These are phyloP conservation scores for Porcisia hertigi DNA, from an alignment of 208 protist species.

Conservation along the genomic window DNA sequence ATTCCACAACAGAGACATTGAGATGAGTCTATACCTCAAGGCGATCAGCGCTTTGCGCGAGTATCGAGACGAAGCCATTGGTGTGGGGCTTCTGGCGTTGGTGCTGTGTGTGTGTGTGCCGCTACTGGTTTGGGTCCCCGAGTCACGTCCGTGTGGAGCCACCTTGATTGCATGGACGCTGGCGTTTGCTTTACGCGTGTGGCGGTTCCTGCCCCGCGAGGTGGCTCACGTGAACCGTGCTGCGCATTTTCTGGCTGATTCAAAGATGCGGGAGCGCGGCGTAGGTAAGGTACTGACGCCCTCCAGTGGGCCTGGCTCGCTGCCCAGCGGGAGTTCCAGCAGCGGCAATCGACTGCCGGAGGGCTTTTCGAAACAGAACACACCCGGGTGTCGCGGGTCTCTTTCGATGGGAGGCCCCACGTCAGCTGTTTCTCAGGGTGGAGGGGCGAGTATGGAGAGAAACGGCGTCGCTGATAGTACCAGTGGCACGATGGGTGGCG, in stretches of 20 bases:
- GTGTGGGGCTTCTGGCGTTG: slow-evolving; percentile 1
- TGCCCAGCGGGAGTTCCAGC: background rate
- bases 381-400: no score
- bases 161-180: slow-evolving; percentile 22
- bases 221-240: slow-evolving; percentile 1
- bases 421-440: no score
- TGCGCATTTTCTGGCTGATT: slow-evolving; percentile 19
- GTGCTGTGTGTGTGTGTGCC: slow-evolving; percentile 23
- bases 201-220: slow-evolving; percentile 27
- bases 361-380: no score
- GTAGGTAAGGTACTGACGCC: slow-evolving; percentile 14
- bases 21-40: background rate
- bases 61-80: slow-evolving; percentile 12
- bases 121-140: slow-evolving; percentile 15
- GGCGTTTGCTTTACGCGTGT: slow-evolving; percentile 21
- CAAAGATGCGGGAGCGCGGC: slow-evolving; percentile 13
- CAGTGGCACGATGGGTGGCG: no score
- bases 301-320: background rate
- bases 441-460: no score
- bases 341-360: background rate
- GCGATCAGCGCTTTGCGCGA: background rate
- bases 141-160: slow-evolving; percentile 18
- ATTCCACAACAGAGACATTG: background rate
- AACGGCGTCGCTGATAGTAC: no score
- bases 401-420: no score